Conservation (phyloP, 1,139 yeast genomes). For the Debaryomyces sp. region DNA sequence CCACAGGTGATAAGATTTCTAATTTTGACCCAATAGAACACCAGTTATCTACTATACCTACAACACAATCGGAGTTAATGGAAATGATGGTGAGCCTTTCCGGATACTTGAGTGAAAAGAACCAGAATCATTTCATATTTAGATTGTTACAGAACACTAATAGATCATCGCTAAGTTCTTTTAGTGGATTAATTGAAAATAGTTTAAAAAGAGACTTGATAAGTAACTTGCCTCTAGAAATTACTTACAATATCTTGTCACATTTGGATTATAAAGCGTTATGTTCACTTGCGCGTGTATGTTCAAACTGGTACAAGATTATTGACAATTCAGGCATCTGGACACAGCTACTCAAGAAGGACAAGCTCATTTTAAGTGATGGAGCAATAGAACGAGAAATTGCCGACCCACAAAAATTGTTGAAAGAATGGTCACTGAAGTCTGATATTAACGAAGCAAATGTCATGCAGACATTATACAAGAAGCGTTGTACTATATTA, state of each 20-base stretch:
- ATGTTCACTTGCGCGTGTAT: conserved; percentile 64
- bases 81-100: conserved; percentile 39
- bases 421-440: conserved; percentile 35
- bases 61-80: conserved; percentile 44
- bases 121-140: conserved; percentile 55
- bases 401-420: conserved; percentile 26
- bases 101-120: conserved; percentile 37
- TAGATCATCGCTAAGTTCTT: conserved; percentile 68
- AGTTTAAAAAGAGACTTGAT: conserved; percentile 76
- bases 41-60: conserved; percentile 32
- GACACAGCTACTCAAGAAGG: conserved; percentile 56
- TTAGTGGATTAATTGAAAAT: conserved; percentile 59
- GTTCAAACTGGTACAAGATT: conserved; percentile 66
- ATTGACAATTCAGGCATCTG: conserved; percentile 65
- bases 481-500: conserved; percentile 65
- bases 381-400: conserved; percentile 40
- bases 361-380: conserved; percentile 49
- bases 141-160: conserved; percentile 65
- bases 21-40: conserved; percentile 23
- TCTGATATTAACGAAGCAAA: conserved; percentile 22
- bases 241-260: conserved; percentile 68
- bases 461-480: conserved; percentile 59
- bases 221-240: conserved; percentile 71
- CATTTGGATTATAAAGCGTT: conserved; percentile 68
- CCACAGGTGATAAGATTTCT: conserved; percentile 14